These are phyloP conservation scores for Exophiala aquamarina DNA, from an alignment of 2,329 filamentous ascomycete species.

Conservation along the genomic window DNA sequence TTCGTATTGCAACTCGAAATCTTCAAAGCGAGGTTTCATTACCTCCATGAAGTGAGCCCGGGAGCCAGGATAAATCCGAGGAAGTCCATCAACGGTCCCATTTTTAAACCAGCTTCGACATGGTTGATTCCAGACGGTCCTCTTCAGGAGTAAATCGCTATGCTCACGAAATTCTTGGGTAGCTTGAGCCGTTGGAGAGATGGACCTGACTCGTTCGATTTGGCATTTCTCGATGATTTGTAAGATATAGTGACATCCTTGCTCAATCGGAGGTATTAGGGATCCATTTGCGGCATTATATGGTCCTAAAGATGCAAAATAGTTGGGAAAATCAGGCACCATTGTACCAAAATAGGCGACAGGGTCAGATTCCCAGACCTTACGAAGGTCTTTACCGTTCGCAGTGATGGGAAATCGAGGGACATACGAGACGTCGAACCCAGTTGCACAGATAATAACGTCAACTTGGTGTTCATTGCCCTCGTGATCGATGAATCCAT, in stretches of 20 bases:
- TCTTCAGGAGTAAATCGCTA: constrained; percentile 32
- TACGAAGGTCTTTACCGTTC: constrained; percentile 27
- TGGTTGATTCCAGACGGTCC: constrained; percentile 24
- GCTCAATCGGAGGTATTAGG: constrained; percentile 24
- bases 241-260: constrained; percentile 29
- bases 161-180: constrained; percentile 32
- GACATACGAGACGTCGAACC: constrained; percentile 33
- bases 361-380: constrained; percentile 39
- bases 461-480: constrained; percentile 18
- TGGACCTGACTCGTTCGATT: constrained; percentile 32
- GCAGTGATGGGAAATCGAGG: constrained; percentile 27
- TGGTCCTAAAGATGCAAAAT: constrained; percentile 32
- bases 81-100: constrained; percentile 25
- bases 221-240: constrained; percentile 32
- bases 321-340: constrained; percentile 28
- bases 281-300: constrained; percentile 30
- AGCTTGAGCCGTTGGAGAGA: constrained; percentile 29
- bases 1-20: constrained; percentile 9
- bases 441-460: constrained; percentile 36
- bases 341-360: constrained; percentile 21
- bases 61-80: constrained; percentile 39
- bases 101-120: constrained; percentile 13
- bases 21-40: constrained; percentile 27
- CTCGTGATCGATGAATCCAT: constrained; percentile 30
- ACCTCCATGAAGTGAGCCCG: constrained; percentile 39